Evolutionary conservation across 176 grass and related monocot species (phyloP), one percentile per base, ranked within the genome.

Genomic region (Echinochloa phyllopogon): DNA sequence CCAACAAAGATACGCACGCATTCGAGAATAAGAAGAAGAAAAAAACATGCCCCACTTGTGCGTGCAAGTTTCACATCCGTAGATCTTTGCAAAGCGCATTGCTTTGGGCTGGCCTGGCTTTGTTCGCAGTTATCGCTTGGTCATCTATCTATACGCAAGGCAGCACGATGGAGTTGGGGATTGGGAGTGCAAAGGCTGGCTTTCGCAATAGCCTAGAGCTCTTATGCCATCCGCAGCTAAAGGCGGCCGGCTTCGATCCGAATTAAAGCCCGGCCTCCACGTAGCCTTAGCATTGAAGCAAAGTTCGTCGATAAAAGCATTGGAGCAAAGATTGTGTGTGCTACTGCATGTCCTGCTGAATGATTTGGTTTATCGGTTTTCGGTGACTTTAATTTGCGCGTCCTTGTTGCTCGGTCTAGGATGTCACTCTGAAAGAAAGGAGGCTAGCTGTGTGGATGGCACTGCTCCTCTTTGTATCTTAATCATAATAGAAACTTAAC

Each of bases 231-330:
- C 61, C 58, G 72, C 50, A 50, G 62, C 3, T 75, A 89, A 76
- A 85, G 70, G 33, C 42, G 75, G 42, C 13, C 10, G 65, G 24
- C n/a, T 27, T 15, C 21, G 69, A 27, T 76, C 76, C 42, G 50
- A 75, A 76, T 36, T 69, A 69, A 88, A 89, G 82, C 66, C 68
- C n/a, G n/a, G n/a, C n/a, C 1, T 49, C 59, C 50, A 43, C 76
- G 20, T 75, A 85, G 61, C 71, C 82, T 85, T 89, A 81, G 61
- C 87, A 85, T 81, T 89, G 76, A 85, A 80, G 82, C 49, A 84
- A 84, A 75, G 75, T 23, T 81, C 47, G 10, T 80, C 60, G 48
- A 42, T 37, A 10, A 78, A 80, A 80, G 60, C 82, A 67, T 61
- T 85, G 76, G 60, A 80, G 69, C 51, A 61, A 42, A 70, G 65